Base-by-base conservation (phyloP, 208 protist species). In the Crithidia fasciculata region DNA sequence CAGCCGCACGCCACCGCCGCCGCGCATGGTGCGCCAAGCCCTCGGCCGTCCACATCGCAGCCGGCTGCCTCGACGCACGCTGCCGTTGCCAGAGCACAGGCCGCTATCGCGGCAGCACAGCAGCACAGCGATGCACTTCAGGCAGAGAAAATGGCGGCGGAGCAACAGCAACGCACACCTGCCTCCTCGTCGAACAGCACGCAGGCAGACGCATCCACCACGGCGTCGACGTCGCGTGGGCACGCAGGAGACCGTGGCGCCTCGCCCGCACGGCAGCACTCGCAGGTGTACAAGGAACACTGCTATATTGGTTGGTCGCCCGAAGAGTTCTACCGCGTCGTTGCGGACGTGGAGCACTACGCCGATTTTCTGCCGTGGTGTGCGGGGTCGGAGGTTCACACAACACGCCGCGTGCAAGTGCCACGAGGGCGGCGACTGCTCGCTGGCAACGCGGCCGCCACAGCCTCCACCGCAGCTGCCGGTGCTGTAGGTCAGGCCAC, bases 351-450 rank as follows among this genome's bases (percentile, higher is more conserved):
- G 36, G 73, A 79, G 19, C 70, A 86, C 63, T 96, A 96, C 80
- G 78, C 63, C 16, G 65, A 61, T 8, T 96, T 96, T 65, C 63
- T 96, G 54, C 91, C 91, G 40, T 96, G 91, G 91, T 96, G 91
- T 63, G 57, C 83, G 10, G 78, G 81, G 44, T 88, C 85, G 50
- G 74, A 71, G 43, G 89, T 96, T 37, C 88, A 92, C 79, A 50
- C 76, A 68, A 65, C 82, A n/a, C 65, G 75, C 6, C 68, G 65
- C 12, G 74, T 83, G 50, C 50, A 53, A 28, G 59, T 84, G 3
- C 74, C 74, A 9, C 69, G 49, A 8, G 69, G 57, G n/a, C 45
- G 49, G 8, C 64, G 66, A 8, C 61, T 53, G 47, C 74, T 74
- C 36, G 36, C 63, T 2, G 63, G 52, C 1, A 69, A 67, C 56